Conservation (phyloP, 345 rosid species). For the Populus davidiana region DNA sequence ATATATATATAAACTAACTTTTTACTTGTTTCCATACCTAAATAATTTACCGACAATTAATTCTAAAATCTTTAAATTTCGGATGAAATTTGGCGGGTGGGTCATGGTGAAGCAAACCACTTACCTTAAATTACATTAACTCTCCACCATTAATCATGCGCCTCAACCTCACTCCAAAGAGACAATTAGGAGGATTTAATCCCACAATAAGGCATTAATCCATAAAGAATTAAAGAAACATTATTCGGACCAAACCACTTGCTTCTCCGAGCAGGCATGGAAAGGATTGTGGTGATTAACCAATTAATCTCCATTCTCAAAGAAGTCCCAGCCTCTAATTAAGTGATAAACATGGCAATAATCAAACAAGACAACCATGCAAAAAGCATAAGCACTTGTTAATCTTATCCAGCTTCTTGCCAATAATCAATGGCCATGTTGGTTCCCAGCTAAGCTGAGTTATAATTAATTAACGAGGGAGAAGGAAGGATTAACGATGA, state of each 20-base stretch:
- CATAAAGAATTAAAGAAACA: background rate
- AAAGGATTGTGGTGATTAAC: background rate
- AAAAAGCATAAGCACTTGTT: background rate
- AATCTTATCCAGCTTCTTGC: background rate
- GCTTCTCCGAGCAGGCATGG: background rate
- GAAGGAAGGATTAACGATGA: background rate
- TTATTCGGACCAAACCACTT: background rate
- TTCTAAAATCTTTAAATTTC: background rate
- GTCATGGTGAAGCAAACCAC: background rate
- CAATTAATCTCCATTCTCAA: no score
- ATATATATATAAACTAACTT: no score
- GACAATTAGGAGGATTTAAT: background rate
- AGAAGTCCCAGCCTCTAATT: no score
- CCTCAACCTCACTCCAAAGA: background rate
- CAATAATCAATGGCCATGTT: background rate
- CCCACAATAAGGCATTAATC: background rate
- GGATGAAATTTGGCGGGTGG: background rate
- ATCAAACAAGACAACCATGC: no score
- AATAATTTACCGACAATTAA: no score
- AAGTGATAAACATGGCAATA: no score
- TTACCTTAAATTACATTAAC: background rate
- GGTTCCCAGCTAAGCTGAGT: background rate
- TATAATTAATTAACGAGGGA: no score
- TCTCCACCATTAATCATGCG: background rate
- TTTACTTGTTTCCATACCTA: no score